phyloP scores from a whole-genome alignment of 1,139 yeast genomes.

The Taiozyma sp. region DNA sequence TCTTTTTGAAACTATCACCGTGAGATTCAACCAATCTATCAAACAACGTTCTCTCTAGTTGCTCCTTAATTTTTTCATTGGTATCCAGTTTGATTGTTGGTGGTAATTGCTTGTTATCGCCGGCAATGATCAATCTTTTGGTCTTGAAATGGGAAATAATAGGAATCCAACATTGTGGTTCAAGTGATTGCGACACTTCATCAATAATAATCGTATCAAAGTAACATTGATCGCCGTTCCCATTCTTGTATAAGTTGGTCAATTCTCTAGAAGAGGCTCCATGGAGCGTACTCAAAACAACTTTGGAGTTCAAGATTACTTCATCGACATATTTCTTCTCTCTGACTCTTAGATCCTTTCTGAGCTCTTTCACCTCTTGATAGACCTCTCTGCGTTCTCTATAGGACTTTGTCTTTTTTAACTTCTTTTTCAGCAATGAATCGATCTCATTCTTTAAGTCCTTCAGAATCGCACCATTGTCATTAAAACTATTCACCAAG shows the following conservation, averaged over 20 bases:
- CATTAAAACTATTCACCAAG: slow-evolving; percentile 58
- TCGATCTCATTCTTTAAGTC: slow-evolving; percentile 75
- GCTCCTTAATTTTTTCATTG: slow-evolving; percentile 26
- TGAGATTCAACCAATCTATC: slow-evolving; percentile 61
- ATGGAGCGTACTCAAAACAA: slow-evolving; percentile 79
- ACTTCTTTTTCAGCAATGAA: slow-evolving; percentile 43
- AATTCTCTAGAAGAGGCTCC: slow-evolving; percentile 79
- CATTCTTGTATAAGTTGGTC: slow-evolving; percentile 37
- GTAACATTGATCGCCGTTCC: slow-evolving; percentile 28
- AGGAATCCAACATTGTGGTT: slow-evolving; percentile 98
- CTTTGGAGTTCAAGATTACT: slow-evolving; percentile 55
- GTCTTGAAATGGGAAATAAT: slow-evolving; percentile 57
- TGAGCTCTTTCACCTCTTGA: slow-evolving; percentile 60
- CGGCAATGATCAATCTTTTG: slow-evolving; percentile 66
- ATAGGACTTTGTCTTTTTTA: slow-evolving; percentile 63
- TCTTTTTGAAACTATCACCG: slow-evolving; percentile 47
- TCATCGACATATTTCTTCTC: slow-evolving; percentile 64
- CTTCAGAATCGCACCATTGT: slow-evolving; percentile 55
- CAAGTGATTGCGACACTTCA: slow-evolving; percentile 91
- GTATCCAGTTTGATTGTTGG: slow-evolving; percentile 59
- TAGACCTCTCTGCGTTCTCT: slow-evolving; percentile 64
- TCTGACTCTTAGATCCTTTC: slow-evolving; percentile 63
- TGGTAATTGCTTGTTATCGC: slow-evolving; percentile 86
- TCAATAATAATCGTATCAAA: slow-evolving; percentile 88
- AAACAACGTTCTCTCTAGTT: slow-evolving; percentile 65